Evolutionary conservation across 306 rosid species (phyloP).

Genomic region (Ziziphus jujuba): DNA sequence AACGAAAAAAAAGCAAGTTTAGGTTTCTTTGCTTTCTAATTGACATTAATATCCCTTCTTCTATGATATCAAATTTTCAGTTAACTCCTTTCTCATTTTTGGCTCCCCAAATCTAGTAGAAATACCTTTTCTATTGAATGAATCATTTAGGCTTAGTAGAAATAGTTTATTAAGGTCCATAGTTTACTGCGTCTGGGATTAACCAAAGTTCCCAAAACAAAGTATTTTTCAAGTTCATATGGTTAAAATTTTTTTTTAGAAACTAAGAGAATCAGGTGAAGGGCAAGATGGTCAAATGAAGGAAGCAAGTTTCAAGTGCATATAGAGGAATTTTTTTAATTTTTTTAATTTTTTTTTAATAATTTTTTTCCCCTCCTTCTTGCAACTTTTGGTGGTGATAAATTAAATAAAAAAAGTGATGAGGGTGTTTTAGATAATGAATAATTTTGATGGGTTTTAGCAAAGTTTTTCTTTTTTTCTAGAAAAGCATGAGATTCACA

Average conservation of each 20-base stretch:
- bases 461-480: not conserved
- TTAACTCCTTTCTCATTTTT: too few species aligned
- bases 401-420: conserved; percentile 29
- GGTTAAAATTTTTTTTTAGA: too few species aligned
- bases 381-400: conserved; percentile 37
- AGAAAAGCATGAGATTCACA: not conserved
- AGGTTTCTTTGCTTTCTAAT: conserved; percentile 27
- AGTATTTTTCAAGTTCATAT: too few species aligned
- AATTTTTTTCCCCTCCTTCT: too few species aligned
- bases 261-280: not conserved
- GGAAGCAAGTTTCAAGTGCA: conserved; percentile 9
- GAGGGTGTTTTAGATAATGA: conserved; percentile 34
- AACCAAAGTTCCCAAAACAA: too few species aligned
- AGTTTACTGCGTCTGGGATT: too few species aligned
- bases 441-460: conserved; percentile 11
- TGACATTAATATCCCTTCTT: conserved; percentile 28
- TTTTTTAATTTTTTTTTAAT: too few species aligned
- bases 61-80: not conserved
- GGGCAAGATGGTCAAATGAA: conserved; percentile 26
- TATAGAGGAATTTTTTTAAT: too few species aligned
- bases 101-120: not conserved
- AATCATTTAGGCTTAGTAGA: not conserved
- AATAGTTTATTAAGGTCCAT: not conserved
- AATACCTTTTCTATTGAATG: too few species aligned
- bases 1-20: conserved; percentile 34